Percentiles rank a stretch among this genome's conserved stretches.
phyloP scores from a whole-genome alignment of 331 rosid species.

The Spiraea crenata region DNA sequence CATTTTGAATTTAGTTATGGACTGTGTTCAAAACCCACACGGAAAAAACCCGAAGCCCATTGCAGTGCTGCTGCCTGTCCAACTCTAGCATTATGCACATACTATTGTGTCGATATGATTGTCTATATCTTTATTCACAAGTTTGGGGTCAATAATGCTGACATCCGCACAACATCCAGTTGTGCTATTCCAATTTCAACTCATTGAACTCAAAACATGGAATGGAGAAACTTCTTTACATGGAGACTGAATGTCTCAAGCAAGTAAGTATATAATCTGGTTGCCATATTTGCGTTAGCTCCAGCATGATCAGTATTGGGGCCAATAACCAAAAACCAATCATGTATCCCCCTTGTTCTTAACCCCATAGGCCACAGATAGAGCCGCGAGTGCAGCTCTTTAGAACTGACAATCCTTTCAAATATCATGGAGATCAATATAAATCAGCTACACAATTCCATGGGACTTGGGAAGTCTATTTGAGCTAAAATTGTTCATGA shows the following conservation, averaged over 20 bases:
- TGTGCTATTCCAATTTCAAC: too few species aligned
- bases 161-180: too few species aligned
- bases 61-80: too few species aligned
- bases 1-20: not conserved
- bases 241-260: not conserved
- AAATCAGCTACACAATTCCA: slow-evolving; percentile 4
- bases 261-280: slow-evolving; percentile 5
- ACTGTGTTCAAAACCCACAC: not conserved
- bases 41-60: not conserved
- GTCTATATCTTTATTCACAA: too few species aligned
- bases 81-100: too few species aligned
- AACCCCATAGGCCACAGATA: not conserved
- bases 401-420: not conserved
- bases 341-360: too few species aligned
- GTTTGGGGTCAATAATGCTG: too few species aligned
- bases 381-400: not conserved
- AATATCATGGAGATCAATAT: slow-evolving; percentile 23
- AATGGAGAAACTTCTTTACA: slow-evolving; percentile 3
- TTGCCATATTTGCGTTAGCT: not conserved
- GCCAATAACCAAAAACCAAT: not conserved
- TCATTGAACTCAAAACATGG: not conserved
- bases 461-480: slow-evolving; percentile 16
- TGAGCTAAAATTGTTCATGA: not conserved
- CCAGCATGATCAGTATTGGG: not conserved
- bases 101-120: too few species aligned